A percentile compares a stretch with the other conserved stretches of the same genome.
Conservation (phyloP, 768 basidiomycete species). For the Trametes meyenii region DNA sequence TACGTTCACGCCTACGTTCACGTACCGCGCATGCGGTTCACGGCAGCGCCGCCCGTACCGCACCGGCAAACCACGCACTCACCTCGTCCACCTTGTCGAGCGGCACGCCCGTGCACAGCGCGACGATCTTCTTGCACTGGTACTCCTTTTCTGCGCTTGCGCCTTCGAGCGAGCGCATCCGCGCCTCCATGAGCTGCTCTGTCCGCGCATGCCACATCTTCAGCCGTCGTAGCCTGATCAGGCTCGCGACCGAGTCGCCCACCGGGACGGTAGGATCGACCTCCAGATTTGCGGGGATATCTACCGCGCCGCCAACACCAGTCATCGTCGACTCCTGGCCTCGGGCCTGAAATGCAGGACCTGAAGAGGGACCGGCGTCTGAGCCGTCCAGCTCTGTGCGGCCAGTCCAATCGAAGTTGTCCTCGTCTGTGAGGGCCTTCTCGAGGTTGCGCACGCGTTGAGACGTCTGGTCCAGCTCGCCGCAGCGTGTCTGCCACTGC, state of each 20-base stretch:
- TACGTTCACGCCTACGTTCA: background rate
- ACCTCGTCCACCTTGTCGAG: slow-evolving; percentile 91
- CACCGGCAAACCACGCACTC: slow-evolving; percentile 37
- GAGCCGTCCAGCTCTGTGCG: slow-evolving; percentile 52
- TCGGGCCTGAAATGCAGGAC: slow-evolving; percentile 72
- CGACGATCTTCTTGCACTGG: slow-evolving; percentile 90
- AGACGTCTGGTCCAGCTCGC: slow-evolving; percentile 77
- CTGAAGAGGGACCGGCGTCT: slow-evolving; percentile 43
- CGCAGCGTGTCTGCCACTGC: slow-evolving; percentile 69
- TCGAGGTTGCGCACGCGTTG: slow-evolving; percentile 87
- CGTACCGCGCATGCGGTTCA: background rate
- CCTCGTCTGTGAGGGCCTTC: slow-evolving; percentile 76
- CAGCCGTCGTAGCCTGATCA: slow-evolving; percentile 76
- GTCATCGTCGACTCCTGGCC: slow-evolving; percentile 69
- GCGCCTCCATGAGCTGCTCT: slow-evolving; percentile 70
- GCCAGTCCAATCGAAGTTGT: slow-evolving; percentile 88
- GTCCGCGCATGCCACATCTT: slow-evolving; percentile 83
- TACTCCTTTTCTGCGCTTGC: slow-evolving; percentile 88
- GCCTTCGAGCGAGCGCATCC: slow-evolving; percentile 72
- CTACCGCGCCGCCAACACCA: slow-evolving; percentile 64
- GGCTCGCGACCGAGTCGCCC: slow-evolving; percentile 55
- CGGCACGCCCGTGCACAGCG: slow-evolving; percentile 84
- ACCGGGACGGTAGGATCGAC: slow-evolving; percentile 73
- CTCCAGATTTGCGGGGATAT: slow-evolving; percentile 64
- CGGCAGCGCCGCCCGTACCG: background rate